A percentile compares a stretch with the other conserved stretches of the same genome.
These are phyloP conservation scores for Trypanosoma mega DNA, from an alignment of 208 protist genomes.

Conservation along the genomic window DNA sequence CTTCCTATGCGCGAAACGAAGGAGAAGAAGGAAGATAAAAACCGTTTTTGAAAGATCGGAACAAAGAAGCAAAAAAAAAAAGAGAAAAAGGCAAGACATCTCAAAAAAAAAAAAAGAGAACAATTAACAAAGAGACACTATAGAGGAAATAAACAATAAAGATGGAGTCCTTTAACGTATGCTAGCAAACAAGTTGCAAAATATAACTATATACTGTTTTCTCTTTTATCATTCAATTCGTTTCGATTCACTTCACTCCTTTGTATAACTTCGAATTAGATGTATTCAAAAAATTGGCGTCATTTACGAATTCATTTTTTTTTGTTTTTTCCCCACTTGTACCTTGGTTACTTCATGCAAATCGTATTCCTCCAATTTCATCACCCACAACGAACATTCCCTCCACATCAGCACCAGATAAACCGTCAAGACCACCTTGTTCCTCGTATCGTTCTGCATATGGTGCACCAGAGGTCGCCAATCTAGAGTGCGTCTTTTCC, in stretches of 20 bases:
- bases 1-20: too few relatives aligned
- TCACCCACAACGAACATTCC: conserved; percentile 62
- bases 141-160: not conserved
- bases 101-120: not conserved
- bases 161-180: conserved; percentile 6
- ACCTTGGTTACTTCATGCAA: conserved; percentile 7
- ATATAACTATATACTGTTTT: not conserved
- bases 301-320: not conserved
- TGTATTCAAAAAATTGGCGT: not conserved
- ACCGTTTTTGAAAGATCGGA: not conserved
- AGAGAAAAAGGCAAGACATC: not conserved
- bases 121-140: not conserved
- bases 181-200: not conserved
- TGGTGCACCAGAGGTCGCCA: too few relatives aligned
- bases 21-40: too few relatives aligned
- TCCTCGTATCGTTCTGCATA: conserved; percentile 34
- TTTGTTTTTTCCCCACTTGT: too few relatives aligned
- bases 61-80: not conserved
- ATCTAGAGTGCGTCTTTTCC: too few relatives aligned
- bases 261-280: too few relatives aligned
- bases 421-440: conserved; percentile 32
- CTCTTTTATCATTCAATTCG: conserved; percentile 1
- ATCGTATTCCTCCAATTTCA: conserved; percentile 60
- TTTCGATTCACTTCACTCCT: not conserved
- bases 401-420: conserved; percentile 27